phyloP scores from a whole-genome alignment of 176 grass and related monocot genomes.

The Carex parvula region DNA sequence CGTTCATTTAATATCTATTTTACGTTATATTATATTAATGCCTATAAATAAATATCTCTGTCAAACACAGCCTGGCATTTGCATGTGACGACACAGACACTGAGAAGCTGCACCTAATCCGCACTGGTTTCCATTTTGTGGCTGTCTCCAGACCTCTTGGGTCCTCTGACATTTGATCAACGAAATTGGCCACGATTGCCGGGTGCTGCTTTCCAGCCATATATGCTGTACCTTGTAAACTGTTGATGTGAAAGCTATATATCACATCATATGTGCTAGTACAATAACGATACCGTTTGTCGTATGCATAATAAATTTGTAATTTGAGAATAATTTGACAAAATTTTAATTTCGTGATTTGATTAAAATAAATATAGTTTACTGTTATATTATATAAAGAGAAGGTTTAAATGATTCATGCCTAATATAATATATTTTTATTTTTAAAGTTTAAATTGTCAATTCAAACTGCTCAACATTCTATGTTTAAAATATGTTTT shows the following conservation, averaged over 20 bases:
- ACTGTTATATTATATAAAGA: too few relatives aligned
- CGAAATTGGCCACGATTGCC: not conserved
- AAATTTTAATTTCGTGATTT: too few relatives aligned
- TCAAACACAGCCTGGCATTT: constrained; percentile 18
- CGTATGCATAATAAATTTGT: too few relatives aligned
- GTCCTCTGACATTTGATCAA: constrained; percentile 2
- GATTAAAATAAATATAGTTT: too few relatives aligned
- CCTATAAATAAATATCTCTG: not conserved
- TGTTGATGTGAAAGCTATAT: not conserved
- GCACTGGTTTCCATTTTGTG: constrained; percentile 16
- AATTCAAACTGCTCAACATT: too few relatives aligned
- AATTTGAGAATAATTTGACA: too few relatives aligned
- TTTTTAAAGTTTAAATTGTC: too few relatives aligned
- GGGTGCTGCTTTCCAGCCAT: constrained; percentile 13
- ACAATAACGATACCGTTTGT: not conserved
- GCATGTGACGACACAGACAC: constrained; percentile 9
- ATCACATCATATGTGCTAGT: not conserved
- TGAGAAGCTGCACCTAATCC: constrained; percentile 15
- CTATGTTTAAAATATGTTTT: too few relatives aligned
- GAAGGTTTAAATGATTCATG: too few relatives aligned
- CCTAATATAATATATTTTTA: too few relatives aligned
- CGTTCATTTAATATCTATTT: too few relatives aligned
- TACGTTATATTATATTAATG: too few relatives aligned
- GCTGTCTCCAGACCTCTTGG: not conserved
- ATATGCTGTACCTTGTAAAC: not conserved